Evolutionary conservation across 75 land plant species (phyloP), one percentile per base, ranked within the genome.

Genomic region (Selaginella tamariscina): DNA sequence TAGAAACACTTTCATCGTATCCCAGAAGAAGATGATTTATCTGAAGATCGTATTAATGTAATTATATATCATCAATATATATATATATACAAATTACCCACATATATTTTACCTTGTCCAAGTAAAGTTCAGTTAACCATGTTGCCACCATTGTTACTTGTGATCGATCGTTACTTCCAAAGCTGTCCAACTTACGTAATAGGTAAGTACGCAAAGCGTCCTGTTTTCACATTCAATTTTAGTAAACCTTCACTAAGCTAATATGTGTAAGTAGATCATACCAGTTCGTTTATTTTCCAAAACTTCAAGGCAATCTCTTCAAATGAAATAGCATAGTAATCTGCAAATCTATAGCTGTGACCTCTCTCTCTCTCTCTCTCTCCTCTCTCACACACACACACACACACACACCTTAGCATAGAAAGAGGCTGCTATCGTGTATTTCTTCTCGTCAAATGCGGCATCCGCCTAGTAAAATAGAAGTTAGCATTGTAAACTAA

Each of bases 91-190:
- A 21, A 57, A 57, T 27, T 2, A 21, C n/a, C 26, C 22, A 5
- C 62, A 57, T 20, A 5, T 15, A 39, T 2, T 18, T 22, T 44
- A 93, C 98, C 96, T 90, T 95, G 72, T 95, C 91, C 71, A 95
- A 79, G 66, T 95, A 90, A 31, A 95, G 72, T 74, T 95, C 96
- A 65, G 87, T 80, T 57, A 82, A 81, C 99, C 98, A 92, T 1
- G 96, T 95, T 24, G 96, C 87, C 65, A 95, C 82, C 99, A 95
- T 90, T 27, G 92, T 95, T 66, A 95, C 80, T 73, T 95, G 99
- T 77, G 86, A 85, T 55, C 85, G 89, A 44, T 90, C 96, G 67
- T 87, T 96, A 70, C 77, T 84, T 20, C 87, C 65, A 63, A 95
- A 82, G 72, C 77, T 87, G 71, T 95, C 99, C 56, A 95, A 80